Evolutionary conservation across 2,329 filamentous ascomycete species (phyloP).

Genomic region (Gaeumannomyces tritici): DNA sequence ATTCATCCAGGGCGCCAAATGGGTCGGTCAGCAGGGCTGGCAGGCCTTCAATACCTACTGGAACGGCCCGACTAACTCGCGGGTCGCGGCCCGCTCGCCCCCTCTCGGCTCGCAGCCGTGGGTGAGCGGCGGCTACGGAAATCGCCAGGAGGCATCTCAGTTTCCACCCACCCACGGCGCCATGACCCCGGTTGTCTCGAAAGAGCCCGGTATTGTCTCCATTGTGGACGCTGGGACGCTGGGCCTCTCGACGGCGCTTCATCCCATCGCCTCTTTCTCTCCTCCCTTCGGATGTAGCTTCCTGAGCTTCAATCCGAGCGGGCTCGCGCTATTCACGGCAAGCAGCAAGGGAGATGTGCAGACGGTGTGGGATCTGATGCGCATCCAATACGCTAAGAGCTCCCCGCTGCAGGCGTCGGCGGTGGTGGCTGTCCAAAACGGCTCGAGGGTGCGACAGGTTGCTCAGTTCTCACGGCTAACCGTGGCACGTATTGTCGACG

Average conservation of each 20-base stretch:
- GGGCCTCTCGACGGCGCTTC: constrained; percentile 37
- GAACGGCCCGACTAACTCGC: constrained; percentile 43
- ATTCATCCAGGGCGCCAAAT: constrained; percentile 63
- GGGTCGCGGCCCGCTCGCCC: constrained; percentile 33
- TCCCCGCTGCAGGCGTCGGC: constrained; percentile 46
- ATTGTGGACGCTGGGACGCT: constrained; percentile 62
- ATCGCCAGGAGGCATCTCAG: constrained; percentile 38
- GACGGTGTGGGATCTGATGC: constrained; percentile 71
- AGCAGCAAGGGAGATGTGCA: constrained; percentile 79
- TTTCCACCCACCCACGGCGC: constrained; percentile 71
- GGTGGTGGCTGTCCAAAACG: constrained; percentile 30
- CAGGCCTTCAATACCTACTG: constrained; percentile 77
- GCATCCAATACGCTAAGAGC: constrained; percentile 51
- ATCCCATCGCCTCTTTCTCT: constrained; percentile 62
- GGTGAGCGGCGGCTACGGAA: constrained; percentile 27
- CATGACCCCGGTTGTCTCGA: constrained; percentile 42
- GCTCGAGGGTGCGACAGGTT: constrained; percentile 66
- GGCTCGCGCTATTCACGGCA: constrained; percentile 65
- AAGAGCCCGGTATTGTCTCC: constrained; percentile 66
- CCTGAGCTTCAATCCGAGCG: constrained; percentile 66
- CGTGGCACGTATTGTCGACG: constrained; percentile 80
- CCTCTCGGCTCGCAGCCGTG: constrained; percentile 35
- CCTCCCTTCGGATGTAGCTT: constrained; percentile 70
- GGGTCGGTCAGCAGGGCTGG: constrained; percentile 67
- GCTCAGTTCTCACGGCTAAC: constrained; percentile 88